A percentile compares a stretch with the other conserved stretches of the same genome.
Evolutionary conservation across 768 basidiomycete genomes (phyloP).

Genomic region (Chlorophyllum brunneum): DNA sequence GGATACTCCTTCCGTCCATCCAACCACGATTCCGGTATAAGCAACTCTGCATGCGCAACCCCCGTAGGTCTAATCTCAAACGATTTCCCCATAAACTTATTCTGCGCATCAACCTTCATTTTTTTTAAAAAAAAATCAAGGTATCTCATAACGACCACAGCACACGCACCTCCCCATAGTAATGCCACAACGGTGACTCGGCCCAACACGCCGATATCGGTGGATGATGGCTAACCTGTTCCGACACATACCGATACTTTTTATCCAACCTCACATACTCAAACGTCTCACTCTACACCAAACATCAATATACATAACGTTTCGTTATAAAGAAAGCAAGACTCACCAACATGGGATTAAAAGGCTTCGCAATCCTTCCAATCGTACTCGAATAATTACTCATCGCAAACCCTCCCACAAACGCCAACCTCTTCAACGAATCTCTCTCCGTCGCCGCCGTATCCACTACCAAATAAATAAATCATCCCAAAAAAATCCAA

Average conservation of each 20-base stretch:
- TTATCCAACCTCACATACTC: slow-evolving; percentile 88
- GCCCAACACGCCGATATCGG: slow-evolving; percentile 96
- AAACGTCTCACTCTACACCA: slow-evolving; percentile 78
- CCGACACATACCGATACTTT: slow-evolving; percentile 89
- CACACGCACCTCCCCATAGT: slow-evolving; percentile 73
- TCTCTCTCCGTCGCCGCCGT: slow-evolving; percentile 76
- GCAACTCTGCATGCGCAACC: slow-evolving; percentile 83
- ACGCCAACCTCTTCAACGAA: slow-evolving; percentile 80
- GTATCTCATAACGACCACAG: not conserved
- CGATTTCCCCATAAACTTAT: slow-evolving; percentile 93
- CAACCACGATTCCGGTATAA: slow-evolving; percentile 48
- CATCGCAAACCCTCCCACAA: slow-evolving; percentile 96
- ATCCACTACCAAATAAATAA: slow-evolving; percentile 54
- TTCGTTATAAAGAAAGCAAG: not conserved
- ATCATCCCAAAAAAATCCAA: slow-evolving; percentile 5
- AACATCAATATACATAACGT: not conserved
- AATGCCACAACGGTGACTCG: slow-evolving; percentile 85
- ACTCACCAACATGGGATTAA: slow-evolving; percentile 90
- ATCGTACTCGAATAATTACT: slow-evolving; percentile 96
- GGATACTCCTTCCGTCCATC: slow-evolving; percentile 54
- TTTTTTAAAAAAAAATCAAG: not conserved
- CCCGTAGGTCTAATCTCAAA: slow-evolving; percentile 97
- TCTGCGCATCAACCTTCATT: slow-evolving; percentile 86
- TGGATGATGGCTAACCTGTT: slow-evolving; percentile 97
- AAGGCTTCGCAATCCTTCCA: slow-evolving; percentile 94